Evolutionary conservation across 2,329 filamentous ascomycete species (phyloP).

Genomic region (Cladosporium sp.): DNA sequence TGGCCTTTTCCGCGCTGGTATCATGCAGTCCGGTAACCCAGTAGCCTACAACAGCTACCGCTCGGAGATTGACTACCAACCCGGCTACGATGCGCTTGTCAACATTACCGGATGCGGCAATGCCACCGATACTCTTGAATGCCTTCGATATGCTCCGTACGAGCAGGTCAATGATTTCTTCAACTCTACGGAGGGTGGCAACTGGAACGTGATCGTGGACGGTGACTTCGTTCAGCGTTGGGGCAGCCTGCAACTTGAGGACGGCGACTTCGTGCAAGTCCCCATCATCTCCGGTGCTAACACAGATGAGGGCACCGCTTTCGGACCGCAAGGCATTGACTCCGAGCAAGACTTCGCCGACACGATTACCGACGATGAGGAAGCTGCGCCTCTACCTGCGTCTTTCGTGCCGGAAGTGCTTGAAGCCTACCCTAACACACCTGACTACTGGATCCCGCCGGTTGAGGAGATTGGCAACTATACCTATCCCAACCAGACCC

Average conservation of each 20-base stretch:
- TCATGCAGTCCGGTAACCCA: conserved; percentile 40
- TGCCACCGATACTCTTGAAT: conserved; percentile 56
- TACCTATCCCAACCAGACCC: conserved; percentile 35
- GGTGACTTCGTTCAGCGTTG: conserved; percentile 53
- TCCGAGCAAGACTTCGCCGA: conserved; percentile 34
- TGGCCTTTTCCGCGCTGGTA: conserved; percentile 43
- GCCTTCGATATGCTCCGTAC: conserved; percentile 52
- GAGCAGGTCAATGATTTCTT: conserved; percentile 26
- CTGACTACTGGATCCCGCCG: conserved; percentile 46
- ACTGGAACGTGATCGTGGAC: conserved; percentile 48
- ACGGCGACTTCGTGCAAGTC: conserved; percentile 60
- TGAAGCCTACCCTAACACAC: conserved; percentile 50
- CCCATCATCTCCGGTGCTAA: conserved; percentile 59
- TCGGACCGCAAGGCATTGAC: conserved; percentile 52
- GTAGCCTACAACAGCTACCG: conserved; percentile 22
- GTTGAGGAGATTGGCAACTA: conserved; percentile 35
- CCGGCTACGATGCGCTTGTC: conserved; percentile 61
- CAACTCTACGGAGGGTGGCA: conserved; percentile 25
- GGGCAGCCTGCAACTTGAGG: conserved; percentile 50
- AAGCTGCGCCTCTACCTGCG: conserved; percentile 28
- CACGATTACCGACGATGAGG: conserved; percentile 32
- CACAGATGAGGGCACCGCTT: conserved; percentile 61
- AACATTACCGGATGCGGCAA: conserved; percentile 55
- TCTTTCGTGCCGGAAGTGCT: conserved; percentile 32
- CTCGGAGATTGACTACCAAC: conserved; percentile 38